Percentiles rank a stretch among this genome's conserved stretches.
Evolutionary conservation across 345 rosid species (phyloP).

Genomic region (Microcos paniculata): DNA sequence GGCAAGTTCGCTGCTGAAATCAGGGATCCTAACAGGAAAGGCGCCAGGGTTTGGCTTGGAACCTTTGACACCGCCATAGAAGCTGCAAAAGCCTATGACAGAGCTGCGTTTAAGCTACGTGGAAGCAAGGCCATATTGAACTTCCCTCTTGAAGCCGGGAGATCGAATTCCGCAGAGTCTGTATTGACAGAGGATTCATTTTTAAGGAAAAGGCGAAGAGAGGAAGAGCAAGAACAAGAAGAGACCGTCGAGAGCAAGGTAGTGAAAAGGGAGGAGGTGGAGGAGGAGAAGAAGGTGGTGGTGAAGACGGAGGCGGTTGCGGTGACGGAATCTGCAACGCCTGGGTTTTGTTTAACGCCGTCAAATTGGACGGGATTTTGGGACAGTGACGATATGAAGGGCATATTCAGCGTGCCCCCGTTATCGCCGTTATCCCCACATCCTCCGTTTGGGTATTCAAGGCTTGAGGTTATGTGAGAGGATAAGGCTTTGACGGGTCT

Average conservation of each 20-base stretch:
- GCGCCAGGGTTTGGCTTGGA: constrained; percentile 88
- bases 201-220: constrained; percentile 45
- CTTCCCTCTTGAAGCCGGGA: constrained; percentile 77
- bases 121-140: constrained; percentile 90
- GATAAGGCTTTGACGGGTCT: not conserved
- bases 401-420: constrained; percentile 75
- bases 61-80: constrained; percentile 79
- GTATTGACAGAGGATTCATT: constrained; percentile 9
- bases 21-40: constrained; percentile 84
- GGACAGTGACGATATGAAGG: constrained; percentile 58
- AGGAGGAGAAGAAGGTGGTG: not conserved
- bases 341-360: constrained; percentile 64
- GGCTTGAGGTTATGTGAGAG: constrained; percentile 40
- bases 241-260: constrained; percentile 2
- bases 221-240: constrained; percentile 27
- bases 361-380: constrained; percentile 87
- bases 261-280: constrained; percentile 28
- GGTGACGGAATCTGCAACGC: constrained; percentile 15
- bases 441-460: constrained; percentile 38
- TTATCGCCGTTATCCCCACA: constrained; percentile 82
- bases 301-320: constrained; percentile 19
- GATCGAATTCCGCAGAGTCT: constrained; percentile 11
- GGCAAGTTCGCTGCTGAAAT: constrained; percentile 92
- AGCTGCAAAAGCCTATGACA: constrained; percentile 89
- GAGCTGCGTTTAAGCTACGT: constrained; percentile 78